A percentile compares a stretch with the other conserved stretches of the same genome.
Evolutionary conservation across 768 basidiomycete species (phyloP).

Genomic region (Russula earlei): DNA sequence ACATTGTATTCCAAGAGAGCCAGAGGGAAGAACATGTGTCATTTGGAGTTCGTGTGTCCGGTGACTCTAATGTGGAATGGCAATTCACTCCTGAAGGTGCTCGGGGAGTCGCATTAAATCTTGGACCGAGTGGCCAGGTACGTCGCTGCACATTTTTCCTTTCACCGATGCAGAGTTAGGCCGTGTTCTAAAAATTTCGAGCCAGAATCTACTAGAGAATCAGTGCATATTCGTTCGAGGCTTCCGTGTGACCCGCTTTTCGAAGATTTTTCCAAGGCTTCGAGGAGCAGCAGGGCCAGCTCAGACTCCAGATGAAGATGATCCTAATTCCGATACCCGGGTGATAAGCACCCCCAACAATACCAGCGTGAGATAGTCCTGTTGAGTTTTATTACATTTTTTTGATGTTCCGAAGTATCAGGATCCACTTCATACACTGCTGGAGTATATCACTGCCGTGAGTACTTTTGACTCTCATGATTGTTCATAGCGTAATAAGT

Average conservation of each 20-base stretch:
- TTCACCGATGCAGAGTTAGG: neutral
- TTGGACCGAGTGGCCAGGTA: neutral
- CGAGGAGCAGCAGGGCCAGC: neutral
- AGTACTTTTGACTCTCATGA: too few relatives aligned
- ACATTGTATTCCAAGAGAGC: neutral
- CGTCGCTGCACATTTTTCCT: neutral
- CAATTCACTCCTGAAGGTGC: neutral
- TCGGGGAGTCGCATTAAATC: neutral
- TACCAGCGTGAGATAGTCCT: too few relatives aligned
- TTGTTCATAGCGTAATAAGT: neutral
- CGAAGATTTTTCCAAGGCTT: neutral
- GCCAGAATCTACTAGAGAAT: neutral
- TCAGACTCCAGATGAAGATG: too few relatives aligned
- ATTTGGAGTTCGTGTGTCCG: neutral
- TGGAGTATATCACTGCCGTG: too few relatives aligned
- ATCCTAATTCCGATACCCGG: too few relatives aligned
- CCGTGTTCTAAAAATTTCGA: neutral
- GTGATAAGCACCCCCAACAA: too few relatives aligned
- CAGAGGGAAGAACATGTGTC: neutral
- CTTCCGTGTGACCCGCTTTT: neutral
- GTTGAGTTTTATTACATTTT: too few relatives aligned
- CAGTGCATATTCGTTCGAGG: neutral
- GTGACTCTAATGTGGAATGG: neutral
- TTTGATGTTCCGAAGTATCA: too few relatives aligned
- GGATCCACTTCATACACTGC: too few relatives aligned